Evolutionary conservation across 352 stramenopile genomes (phyloP), one percentile per base, ranked within the genome.

Genomic region (Globisporangium spinosum): DNA sequence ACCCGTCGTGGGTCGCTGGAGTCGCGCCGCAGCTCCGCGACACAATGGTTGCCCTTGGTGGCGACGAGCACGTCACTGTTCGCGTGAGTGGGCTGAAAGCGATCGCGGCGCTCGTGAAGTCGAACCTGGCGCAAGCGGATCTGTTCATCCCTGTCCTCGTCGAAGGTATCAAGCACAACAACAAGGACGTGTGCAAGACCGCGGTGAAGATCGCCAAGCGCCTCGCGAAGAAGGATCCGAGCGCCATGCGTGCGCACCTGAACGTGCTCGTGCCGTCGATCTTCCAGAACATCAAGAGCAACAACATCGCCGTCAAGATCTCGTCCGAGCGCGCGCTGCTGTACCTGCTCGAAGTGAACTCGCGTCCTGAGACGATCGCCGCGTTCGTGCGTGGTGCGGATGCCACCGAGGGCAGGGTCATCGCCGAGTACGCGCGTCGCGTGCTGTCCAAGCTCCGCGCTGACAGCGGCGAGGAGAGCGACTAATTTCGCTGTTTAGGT

Each of bases 221-320:
- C 7, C 64, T 90, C 55, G 81, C 83, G 4, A 94, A 95, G 75
- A 77, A 78, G 27, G 78, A 86, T n/a, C 79, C 89, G 9, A 75
- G 74, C 53, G 62, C 74, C 29, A 85, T 79, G 60, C 88, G 86
- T 9, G 69, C 65, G 17, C 77, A 94, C 59, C 45, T 94, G 27
- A 55, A 62, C 12, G 70, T 72, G 55, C 80, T 97, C 49, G 89
- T 97, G 66, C 84, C 87, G 23, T 72, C 82, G 61, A 85, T 89
- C 35, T 95, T 97, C 66, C 73, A 82, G 70, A 77, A 90, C 45
- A 93, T 97, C 75, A 95, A 95, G 80, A 90, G 89, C 77, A 89
- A 89, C 70, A 95, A 97, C 71, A 83, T 97, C 62, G 82, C 85
- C 0, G 88, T 95, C 58, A 97, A 97, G 78, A 70, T 96, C 59